Evolutionary conservation across 1,284 basidiomycete genomes (phyloP), one percentile per base, ranked within the genome.

Genomic region (Sanghuangporus baumii): DNA sequence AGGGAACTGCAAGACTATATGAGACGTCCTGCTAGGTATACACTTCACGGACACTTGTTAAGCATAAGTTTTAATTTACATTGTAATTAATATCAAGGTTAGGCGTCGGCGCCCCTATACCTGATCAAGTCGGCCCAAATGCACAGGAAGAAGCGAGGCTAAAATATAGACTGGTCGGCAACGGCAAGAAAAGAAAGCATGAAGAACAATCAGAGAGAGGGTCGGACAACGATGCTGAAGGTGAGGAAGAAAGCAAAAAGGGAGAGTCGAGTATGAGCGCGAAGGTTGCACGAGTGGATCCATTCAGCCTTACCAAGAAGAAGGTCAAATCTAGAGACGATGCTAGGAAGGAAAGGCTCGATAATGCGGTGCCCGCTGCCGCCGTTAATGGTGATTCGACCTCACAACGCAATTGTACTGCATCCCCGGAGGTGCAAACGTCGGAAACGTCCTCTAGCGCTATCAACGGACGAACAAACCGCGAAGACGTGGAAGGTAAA

Each of bases 21-120:
- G 76, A 82, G 81, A 54, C 78, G 81, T 37, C 89, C 89, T 18
- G 78, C 87, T 57, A 82, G 89, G 89, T 90, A 75, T 60, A 73
- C 61, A 51, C 69, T 56, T 18, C 6, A 11, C 57, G 23, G 47
- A 43, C 43, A 59, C 60, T 37, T n/a, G 20, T 7, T 46, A 46
- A n/a, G 43, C 16, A 18, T n/a, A n/a, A 46, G 4, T 46, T 46
- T n/a, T 46, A 16, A 46, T 46, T 46, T n/a, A 46, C 43, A n/a
- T 12, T 46, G n/a, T 18, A 20, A 46, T 52, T 18, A 9, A 40
- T 16, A 52, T 62, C 51, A 59, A 91, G 88, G 69, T 74, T 91
- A 62, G 88, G 88, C 63, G 87, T 91, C 11, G 88, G 88, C 41
- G 86, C 86, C 48, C 70, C 81, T 43, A 74, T 84, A 34, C 81